phyloP scores from a whole-genome alignment of 2,329 filamentous ascomycete species.

The Xylaria multiplex region DNA sequence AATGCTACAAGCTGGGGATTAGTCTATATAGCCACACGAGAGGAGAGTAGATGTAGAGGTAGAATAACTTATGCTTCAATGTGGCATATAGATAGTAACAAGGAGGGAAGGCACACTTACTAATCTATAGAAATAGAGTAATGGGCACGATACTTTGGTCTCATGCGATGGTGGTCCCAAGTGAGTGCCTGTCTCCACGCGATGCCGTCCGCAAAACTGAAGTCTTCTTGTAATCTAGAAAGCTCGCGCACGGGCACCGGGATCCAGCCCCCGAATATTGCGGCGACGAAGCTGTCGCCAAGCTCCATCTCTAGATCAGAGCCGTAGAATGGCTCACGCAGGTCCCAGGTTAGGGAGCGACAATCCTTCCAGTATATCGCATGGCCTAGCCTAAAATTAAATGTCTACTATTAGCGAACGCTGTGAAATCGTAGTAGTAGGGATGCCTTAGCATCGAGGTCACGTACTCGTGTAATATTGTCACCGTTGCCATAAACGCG shows the following conservation, averaged over 20 bases:
- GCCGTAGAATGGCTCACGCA: slow-evolving; percentile 51
- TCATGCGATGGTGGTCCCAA: slow-evolving; percentile 48
- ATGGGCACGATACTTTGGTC: slow-evolving; percentile 49
- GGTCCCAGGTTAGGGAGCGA: slow-evolving; percentile 42
- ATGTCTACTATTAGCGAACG: slow-evolving; percentile 8
- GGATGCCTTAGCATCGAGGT: not conserved
- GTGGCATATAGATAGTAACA: not conserved
- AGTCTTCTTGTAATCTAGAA: slow-evolving; percentile 26
- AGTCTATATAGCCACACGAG: not conserved
- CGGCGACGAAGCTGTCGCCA: slow-evolving; percentile 50
- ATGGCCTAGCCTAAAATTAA: slow-evolving; percentile 46
- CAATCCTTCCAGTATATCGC: slow-evolving; percentile 50
- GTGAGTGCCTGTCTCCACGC: slow-evolving; percentile 49
- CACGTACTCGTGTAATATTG: slow-evolving; percentile 50
- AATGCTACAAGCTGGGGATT: slow-evolving; percentile 36
- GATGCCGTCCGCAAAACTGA: slow-evolving; percentile 46
- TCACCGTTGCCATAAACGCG: slow-evolving; percentile 50
- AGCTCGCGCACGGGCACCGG: slow-evolving; percentile 45
- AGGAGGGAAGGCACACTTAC: slow-evolving; percentile 39
- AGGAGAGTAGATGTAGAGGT: not conserved
- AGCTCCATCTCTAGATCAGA: slow-evolving; percentile 52
- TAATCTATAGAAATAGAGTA: slow-evolving; percentile 50
- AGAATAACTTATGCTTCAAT: not conserved
- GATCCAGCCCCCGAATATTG: slow-evolving; percentile 50
- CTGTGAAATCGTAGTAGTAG: not conserved